These are phyloP conservation scores for Cyathus striatus DNA, from an alignment of 768 basidiomycete species.

Conservation along the genomic window DNA sequence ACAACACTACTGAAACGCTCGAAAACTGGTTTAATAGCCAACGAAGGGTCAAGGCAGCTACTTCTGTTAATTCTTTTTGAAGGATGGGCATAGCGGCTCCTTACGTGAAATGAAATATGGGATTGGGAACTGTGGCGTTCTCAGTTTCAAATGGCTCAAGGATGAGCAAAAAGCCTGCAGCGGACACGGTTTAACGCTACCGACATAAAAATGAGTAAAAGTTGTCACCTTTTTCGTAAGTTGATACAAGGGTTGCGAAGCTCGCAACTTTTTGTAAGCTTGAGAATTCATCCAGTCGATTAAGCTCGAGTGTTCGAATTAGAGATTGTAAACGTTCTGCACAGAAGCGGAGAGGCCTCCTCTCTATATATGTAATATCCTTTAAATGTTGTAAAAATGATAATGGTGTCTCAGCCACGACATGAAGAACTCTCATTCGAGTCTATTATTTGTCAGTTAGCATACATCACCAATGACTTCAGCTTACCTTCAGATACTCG, in stretches of 20 bases:
- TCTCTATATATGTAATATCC: conserved; percentile 98
- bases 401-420: conserved; percentile 95
- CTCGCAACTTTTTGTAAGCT: conserved; percentile 92
- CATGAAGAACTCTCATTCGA: conserved; percentile 97
- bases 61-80: too few species aligned
- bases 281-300: conserved; percentile 84
- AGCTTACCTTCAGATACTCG: conserved; percentile 88
- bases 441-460: conserved; percentile 47
- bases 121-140: conserved; percentile 96
- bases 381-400: conserved; percentile 98
- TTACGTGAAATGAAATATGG: conserved; percentile 97
- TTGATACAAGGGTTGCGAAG: conserved; percentile 95
- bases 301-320: conserved; percentile 87
- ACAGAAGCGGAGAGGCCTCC: conserved; percentile 90
- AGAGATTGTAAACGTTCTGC: conserved; percentile 93
- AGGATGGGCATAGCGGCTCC: too few species aligned
- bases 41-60: conserved; percentile 94
- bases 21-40: conserved; percentile 97
- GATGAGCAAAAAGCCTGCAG: conserved; percentile 87
- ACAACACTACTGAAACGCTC: conserved; percentile 98
- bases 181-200: neutral
- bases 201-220: neutral
- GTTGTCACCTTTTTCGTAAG: conserved; percentile 96
- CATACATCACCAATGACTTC: neutral
- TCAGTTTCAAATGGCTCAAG: conserved; percentile 98